Evolutionary conservation across 1,284 basidiomycete species (phyloP).

Genomic region (Cutaneotrichosporon sp.): DNA sequence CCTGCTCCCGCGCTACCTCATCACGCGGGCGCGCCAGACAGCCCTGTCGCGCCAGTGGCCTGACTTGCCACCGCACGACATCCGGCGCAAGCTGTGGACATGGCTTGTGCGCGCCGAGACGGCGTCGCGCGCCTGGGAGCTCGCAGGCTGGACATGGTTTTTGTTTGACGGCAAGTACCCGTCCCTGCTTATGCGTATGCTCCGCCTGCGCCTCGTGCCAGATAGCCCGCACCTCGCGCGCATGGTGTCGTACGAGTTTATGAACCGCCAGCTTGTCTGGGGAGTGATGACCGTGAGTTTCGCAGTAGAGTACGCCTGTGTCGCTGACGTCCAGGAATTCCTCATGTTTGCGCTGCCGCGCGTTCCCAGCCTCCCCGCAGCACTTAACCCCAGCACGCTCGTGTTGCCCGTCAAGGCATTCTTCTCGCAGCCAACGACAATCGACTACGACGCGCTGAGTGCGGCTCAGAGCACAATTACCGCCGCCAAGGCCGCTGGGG

Average conservation of each 20-base stretch:
- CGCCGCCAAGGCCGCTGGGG: slow-evolving; percentile 10
- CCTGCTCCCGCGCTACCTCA: slow-evolving; percentile 70
- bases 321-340: slow-evolving; percentile 66
- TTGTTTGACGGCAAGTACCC: slow-evolving; percentile 85
- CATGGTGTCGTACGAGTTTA: slow-evolving; percentile 95
- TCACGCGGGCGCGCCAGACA: slow-evolving; percentile 64
- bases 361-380: slow-evolving; percentile 55
- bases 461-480: slow-evolving; percentile 8
- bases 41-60: slow-evolving; percentile 84
- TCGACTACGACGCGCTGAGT: slow-evolving; percentile 26
- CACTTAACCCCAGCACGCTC: slow-evolving; percentile 55
- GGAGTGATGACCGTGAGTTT: slow-evolving; percentile 84
- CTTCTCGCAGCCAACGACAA: slow-evolving; percentile 23
- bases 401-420: slow-evolving; percentile 24
- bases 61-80: slow-evolving; percentile 72
- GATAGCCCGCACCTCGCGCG: slow-evolving; percentile 65
- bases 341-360: slow-evolving; percentile 86
- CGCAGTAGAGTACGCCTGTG: background rate
- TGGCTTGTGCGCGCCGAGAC: slow-evolving; percentile 64
- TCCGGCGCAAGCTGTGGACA: slow-evolving; percentile 70
- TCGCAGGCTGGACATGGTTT: slow-evolving; percentile 76
- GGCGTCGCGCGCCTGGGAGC: slow-evolving; percentile 55
- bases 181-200: slow-evolving; percentile 71
- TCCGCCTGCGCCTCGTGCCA: slow-evolving; percentile 74
- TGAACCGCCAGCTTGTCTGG: slow-evolving; percentile 99